phyloP scores from a whole-genome alignment of 768 basidiomycete genomes.

The Chalciporus chontae region DNA sequence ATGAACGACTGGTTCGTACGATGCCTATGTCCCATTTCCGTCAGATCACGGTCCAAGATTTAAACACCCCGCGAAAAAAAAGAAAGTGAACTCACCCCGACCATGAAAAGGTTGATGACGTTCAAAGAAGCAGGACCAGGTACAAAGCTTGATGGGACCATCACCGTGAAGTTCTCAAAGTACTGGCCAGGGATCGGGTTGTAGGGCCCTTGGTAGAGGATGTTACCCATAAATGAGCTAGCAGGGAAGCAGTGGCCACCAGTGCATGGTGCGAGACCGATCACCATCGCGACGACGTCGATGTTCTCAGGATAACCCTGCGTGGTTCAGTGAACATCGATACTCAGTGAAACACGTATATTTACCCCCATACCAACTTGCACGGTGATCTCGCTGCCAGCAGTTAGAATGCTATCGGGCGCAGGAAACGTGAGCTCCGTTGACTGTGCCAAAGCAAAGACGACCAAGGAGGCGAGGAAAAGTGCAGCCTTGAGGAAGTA shows the following conservation, averaged over 20 bases:
- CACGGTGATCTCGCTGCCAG: conserved; percentile 9
- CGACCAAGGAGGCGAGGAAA: conserved; percentile 11
- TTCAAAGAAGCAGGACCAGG: conserved; percentile 34
- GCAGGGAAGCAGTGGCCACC: conserved; percentile 22
- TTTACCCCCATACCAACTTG: conserved; percentile 20
- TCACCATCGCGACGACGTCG: conserved; percentile 28
- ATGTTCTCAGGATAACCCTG: conserved; percentile 23
- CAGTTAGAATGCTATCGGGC: conserved; percentile 6
- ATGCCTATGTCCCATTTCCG: conserved; percentile 5
- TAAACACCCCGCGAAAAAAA: neutral
- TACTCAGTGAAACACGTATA: neutral
- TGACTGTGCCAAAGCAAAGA: conserved; percentile 15
- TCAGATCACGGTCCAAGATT: neutral
- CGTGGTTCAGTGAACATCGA: neutral
- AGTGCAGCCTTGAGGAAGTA: conserved; percentile 11
- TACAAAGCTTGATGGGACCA: conserved; percentile 23
- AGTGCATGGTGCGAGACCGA: conserved; percentile 29
- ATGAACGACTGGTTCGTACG: conserved; percentile 11
- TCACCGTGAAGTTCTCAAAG: conserved; percentile 33
- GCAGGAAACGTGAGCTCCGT: conserved; percentile 10
- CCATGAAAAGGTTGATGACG: conserved; percentile 35
- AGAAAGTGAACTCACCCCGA: conserved; percentile 34
- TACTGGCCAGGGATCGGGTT: conserved; percentile 16
- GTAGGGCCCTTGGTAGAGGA: conserved; percentile 36
- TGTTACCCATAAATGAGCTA: conserved; percentile 23